Percentiles rank a stretch among this genome's conserved stretches.
Conservation (phyloP, 2,329 filamentous ascomycete genomes). For the Coniochaeta prunicola region DNA sequence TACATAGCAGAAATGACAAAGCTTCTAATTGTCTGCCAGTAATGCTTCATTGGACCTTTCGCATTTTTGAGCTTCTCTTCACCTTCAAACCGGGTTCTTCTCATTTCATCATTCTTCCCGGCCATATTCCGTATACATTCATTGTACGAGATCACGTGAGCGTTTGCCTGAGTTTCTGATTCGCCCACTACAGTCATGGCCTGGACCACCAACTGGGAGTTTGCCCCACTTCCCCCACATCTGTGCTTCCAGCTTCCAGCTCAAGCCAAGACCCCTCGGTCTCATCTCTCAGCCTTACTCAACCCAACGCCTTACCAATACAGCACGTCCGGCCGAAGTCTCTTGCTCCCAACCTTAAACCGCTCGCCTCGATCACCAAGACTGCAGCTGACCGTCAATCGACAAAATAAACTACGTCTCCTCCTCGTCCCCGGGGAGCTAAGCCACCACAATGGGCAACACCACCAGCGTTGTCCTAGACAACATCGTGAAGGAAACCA, state of each 20-base stretch:
- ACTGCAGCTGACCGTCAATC: not conserved
- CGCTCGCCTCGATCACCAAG: not conserved
- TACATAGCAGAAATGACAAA: not conserved
- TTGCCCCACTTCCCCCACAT: not conserved
- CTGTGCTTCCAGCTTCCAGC: not conserved
- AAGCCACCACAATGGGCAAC: conserved; percentile 50
- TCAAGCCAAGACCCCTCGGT: not conserved
- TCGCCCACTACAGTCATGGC: not conserved
- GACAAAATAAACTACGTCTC: not conserved
- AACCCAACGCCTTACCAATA: not conserved
- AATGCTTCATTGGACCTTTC: not conserved
- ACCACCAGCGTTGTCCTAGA: conserved; percentile 73
- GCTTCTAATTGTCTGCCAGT: not conserved
- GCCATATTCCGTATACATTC: not conserved
- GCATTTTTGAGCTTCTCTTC: not conserved
- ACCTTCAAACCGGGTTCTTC: not conserved
- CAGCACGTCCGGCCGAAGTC: not conserved
- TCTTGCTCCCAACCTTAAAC: not conserved
- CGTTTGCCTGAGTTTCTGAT: not conserved
- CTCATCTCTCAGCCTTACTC: not conserved
- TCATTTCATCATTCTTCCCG: not conserved
- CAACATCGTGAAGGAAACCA: conserved; percentile 92
- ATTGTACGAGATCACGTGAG: no score
- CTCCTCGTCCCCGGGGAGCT: not conserved
- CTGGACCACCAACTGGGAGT: not conserved